Percentiles rank a stretch among this genome's conserved stretches.
These are phyloP conservation scores for Coleophoma cylindrospora DNA, from an alignment of 2,329 filamentous ascomycete genomes.

Conservation along the genomic window DNA sequence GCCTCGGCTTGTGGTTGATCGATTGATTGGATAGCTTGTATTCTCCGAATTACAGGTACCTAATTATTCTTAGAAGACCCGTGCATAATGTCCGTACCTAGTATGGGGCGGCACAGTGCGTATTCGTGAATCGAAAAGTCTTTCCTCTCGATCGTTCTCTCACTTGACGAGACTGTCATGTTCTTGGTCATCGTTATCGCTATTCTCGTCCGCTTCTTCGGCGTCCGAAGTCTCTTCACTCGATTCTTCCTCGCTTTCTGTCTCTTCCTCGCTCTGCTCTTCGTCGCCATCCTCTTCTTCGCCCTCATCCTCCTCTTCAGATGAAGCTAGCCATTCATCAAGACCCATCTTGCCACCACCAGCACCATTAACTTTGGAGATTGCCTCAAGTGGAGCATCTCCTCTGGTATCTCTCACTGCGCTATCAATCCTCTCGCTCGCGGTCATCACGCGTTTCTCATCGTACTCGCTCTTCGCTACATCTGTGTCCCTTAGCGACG, in stretches of 20 bases:
- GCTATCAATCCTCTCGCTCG: constrained; percentile 59
- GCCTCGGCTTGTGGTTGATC: background rate
- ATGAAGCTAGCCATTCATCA: constrained; percentile 88
- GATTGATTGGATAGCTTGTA: too few species aligned
- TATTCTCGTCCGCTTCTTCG: constrained; percentile 18
- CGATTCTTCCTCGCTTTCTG: constrained; percentile 43
- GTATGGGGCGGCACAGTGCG: too few species aligned
- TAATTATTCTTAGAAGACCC: too few species aligned
- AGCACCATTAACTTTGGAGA: constrained; percentile 43
- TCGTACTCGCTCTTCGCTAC: constrained; percentile 31
- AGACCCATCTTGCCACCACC: constrained; percentile 60
- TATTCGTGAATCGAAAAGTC: too few species aligned
- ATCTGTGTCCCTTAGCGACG: constrained; percentile 61
- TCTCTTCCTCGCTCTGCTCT: constrained; percentile 45
- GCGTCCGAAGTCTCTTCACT: constrained; percentile 31
- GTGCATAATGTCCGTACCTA: too few species aligned
- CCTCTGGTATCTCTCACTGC: constrained; percentile 35
- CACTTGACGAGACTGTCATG: constrained; percentile 26
- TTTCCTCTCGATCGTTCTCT: constrained; percentile 1
- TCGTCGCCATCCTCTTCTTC: constrained; percentile 43
- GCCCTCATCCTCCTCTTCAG: constrained; percentile 49
- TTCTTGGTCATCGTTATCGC: constrained; percentile 22
- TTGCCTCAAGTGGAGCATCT: constrained; percentile 17
- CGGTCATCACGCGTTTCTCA: constrained; percentile 42
- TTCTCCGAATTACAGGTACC: too few species aligned